Base-by-base conservation (phyloP, 257 asterid genomes). In the Lycium barbarum region DNA sequence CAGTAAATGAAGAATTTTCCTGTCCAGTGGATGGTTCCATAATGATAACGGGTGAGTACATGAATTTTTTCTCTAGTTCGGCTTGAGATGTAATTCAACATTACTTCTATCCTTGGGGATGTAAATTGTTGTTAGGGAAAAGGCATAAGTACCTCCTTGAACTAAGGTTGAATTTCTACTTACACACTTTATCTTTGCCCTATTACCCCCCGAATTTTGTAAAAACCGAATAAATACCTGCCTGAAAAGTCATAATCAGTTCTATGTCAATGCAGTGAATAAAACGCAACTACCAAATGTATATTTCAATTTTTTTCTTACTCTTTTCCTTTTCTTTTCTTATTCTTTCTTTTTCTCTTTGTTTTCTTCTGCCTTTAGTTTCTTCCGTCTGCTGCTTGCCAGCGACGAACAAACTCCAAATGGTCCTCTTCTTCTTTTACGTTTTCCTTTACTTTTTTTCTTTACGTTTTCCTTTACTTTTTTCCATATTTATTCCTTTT, bases 21-120 rank as follows among this genome's bases (percentile, higher is more conserved):
- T 97, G 98, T 86, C 99, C 99, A 40, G 95, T 86, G 40, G 98
- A 95, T 94, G 99, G 99, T 84, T 86, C 99, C 83, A 93, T 96
- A 86, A 96, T 94, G 99, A 93, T 96, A 80, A 96, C 98, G 88
- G 99, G 99, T 94, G 81, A 67, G 81, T 61, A 45, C 38, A 40
- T 61, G 74, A 73, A 49, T 80, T 54, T 36, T 2, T 14, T 82
- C 63, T 54, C 57, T 58, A 14, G 63, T 53, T 51, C 17, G 65
- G 38, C 2, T 14, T 78, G 82, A 14, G 82, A 26, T 78, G 65
- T 54, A 53, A 78, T 22, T 54, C 82, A 53, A 53, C 57, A 78
- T 7, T 53, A 54, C 59, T 78, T 78, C 3, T 51, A 13, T 14
- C 49, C 12, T 53, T 78, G 82, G 65, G 53, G 22, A 65, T 26